Evolutionary conservation across 148 eudicot species (phyloP), one percentile per base, ranked within the genome.

Genomic region (Selenicereus undatus): DNA sequence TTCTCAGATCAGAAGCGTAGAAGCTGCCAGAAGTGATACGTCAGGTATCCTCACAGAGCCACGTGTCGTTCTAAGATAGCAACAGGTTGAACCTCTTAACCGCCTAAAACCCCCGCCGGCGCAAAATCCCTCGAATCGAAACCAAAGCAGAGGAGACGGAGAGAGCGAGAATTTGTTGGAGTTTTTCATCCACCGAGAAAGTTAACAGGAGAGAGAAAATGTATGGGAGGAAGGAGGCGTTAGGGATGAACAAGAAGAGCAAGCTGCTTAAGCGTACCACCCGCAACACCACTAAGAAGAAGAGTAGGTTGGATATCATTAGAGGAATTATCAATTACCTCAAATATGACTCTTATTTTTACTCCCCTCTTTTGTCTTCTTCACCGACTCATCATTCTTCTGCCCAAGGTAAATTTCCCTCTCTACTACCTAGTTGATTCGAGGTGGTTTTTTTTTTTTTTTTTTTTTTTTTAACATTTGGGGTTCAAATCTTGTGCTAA

Each of bases 321-420:
- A 76, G 27, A 48, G 76, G 68, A 71, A 56, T 82, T 36, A 22
- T 77, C 45, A 6, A 21, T 7, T 82, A 76, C 77, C 84, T 82
- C 3, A 76, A 71, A 13, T 76, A 80, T 39, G 80, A 82, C 70
- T 77, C 76, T 36, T 82, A 71, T 58, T 76, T 82, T 27, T 82
- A 82, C 48, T 71, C 84, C 17, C 71, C 73, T 27, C 21, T 82
- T 2, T 69, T 81, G 27, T 70, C 76, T 1, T 54, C 70, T 32
- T 70, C 32, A 4, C 50, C 78, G 32, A 24, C 54, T 72, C 56
- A 36, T 72, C 13, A 20, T 9, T 48, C 79, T 24, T 29, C 66
- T 4, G 8, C 3, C 52, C 52, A 0, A 48, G 52, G 13, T 48
- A 10, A 54, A 24, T 73, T 73, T 81, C 43, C 11, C 43, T 56